These are phyloP conservation scores for Helichrysum umbraculigerum DNA, from an alignment of 129 eudicot genomes.

Conservation along the genomic window DNA sequence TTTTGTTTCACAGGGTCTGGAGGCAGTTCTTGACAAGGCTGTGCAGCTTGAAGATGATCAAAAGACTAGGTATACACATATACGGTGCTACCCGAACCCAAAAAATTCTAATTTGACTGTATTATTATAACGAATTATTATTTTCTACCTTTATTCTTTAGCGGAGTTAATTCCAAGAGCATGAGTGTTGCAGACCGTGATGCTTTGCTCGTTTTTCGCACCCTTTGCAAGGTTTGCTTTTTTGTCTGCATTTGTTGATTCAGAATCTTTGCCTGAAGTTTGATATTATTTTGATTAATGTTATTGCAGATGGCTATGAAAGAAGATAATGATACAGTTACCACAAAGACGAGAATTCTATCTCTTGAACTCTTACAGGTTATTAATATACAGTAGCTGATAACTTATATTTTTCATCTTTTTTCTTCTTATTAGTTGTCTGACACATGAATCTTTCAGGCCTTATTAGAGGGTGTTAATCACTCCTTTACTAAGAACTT, in stretches of 20 bases:
- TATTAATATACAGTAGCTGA: slow-evolving; percentile 24
- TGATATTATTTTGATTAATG: slow-evolving; percentile 4
- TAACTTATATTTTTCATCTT: slow-evolving; percentile 14
- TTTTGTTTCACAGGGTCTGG: slow-evolving; percentile 65
- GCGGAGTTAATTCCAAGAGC: slow-evolving; percentile 75
- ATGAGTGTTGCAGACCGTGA: slow-evolving; percentile 77
- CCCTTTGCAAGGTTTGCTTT: slow-evolving; percentile 86
- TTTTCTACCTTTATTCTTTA: slow-evolving; percentile 24
- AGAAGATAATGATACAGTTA: slow-evolving; percentile 85
- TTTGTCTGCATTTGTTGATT: slow-evolving; percentile 1
- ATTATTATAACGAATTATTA: not conserved
- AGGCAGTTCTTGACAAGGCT: slow-evolving; percentile 96
- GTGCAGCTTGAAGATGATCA: slow-evolving; percentile 37
- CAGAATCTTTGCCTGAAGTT: slow-evolving; percentile 13
- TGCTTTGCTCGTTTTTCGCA: slow-evolving; percentile 82
- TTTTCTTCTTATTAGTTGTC: slow-evolving; percentile 14
- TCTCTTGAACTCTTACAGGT: slow-evolving; percentile 98
- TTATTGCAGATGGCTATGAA: slow-evolving; percentile 86
- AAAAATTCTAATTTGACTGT: not conserved
- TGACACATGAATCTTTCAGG: slow-evolving; percentile 42
- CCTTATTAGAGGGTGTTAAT: slow-evolving; percentile 75
- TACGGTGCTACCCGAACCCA: not conserved
- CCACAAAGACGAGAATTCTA: slow-evolving; percentile 73
- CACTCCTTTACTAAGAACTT: slow-evolving; percentile 79
- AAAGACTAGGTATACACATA: slow-evolving; percentile 24